These are phyloP conservation scores for Prunus campanulata DNA, from an alignment of 306 rosid genomes.

Conservation along the genomic window DNA sequence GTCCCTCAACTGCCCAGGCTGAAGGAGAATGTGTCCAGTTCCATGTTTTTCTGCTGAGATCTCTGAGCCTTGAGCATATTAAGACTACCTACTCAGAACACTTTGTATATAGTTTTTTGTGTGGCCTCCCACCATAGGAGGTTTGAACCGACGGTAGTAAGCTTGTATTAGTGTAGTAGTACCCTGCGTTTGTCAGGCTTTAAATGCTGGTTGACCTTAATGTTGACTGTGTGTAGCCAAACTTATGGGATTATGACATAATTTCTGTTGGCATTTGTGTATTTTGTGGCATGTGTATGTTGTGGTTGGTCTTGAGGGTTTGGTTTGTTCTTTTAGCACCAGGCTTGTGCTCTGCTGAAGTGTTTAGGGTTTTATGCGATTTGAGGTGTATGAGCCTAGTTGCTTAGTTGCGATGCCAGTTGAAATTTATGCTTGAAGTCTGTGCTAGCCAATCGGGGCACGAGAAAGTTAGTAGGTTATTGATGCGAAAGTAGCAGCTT, in stretches of 20 bases:
- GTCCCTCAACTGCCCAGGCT: slow-evolving; percentile 78
- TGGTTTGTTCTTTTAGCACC: too few species aligned
- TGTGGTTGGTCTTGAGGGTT: too few species aligned
- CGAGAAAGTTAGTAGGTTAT: too few species aligned
- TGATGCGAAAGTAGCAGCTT: too few species aligned
- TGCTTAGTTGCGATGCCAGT: too few species aligned
- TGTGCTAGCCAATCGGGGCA: too few species aligned
- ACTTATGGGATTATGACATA: neutral
- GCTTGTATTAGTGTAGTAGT: neutral
- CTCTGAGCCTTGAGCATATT: neutral
- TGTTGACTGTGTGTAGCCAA: neutral
- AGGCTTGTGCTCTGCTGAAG: too few species aligned
- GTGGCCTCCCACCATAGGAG: slow-evolving; percentile 17
- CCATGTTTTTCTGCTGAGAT: slow-evolving; percentile 84
- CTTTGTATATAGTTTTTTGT: slow-evolving; percentile 28
- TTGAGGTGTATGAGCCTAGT: too few species aligned
- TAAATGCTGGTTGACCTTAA: neutral
- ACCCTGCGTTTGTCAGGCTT: neutral
- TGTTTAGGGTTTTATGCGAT: too few species aligned
- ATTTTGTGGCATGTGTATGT: too few species aligned
- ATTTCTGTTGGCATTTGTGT: too few species aligned
- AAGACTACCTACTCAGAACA: neutral
- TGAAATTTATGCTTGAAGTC: too few species aligned
- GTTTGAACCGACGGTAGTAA: neutral
- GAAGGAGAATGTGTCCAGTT: slow-evolving; percentile 48